phyloP scores from a whole-genome alignment of 2,329 filamentous ascomycete genomes.

The Stylonectria norvegica region DNA sequence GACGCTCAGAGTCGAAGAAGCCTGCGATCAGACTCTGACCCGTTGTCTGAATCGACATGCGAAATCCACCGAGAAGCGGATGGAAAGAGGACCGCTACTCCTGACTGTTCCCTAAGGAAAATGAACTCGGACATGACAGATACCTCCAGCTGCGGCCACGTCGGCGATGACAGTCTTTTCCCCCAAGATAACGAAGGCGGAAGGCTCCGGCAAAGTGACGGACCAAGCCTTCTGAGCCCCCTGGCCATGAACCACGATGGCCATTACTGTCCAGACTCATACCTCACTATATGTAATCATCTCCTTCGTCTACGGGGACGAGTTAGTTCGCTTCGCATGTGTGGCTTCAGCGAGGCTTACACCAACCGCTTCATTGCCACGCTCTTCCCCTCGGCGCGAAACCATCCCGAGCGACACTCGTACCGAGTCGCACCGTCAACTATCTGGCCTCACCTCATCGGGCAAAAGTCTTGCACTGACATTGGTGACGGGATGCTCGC shows the following conservation, averaged over 20 bases:
- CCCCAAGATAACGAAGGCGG: not conserved
- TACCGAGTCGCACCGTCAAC: conserved; percentile 33
- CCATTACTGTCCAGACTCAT: conserved; percentile 31
- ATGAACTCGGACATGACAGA: not conserved
- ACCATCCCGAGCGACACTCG: conserved; percentile 8
- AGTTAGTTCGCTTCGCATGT: conserved; percentile 33
- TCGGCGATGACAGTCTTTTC: not conserved
- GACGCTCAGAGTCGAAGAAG: conserved; percentile 10
- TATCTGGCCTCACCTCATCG: conserved; percentile 28
- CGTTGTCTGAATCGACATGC: not conserved
- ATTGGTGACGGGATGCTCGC: conserved; percentile 18
- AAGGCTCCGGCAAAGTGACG: conserved; percentile 2
- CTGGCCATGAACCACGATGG: conserved; percentile 3
- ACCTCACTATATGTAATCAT: conserved; percentile 31
- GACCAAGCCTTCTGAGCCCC: conserved; percentile 2
- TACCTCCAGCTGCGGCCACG: not conserved
- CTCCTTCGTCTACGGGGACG: conserved; percentile 29
- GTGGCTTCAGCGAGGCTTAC: conserved; percentile 35
- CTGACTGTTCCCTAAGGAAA: not conserved
- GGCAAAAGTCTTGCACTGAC: conserved; percentile 30
- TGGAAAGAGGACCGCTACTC: not conserved
- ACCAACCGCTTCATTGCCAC: conserved; percentile 25
- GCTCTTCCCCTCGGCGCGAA: conserved; percentile 21
- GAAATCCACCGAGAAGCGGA: not conserved
- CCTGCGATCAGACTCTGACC: conserved; percentile 5